Evolutionary conservation across 805 yeast genomes (phyloP).

Genomic region (Yarrowia hollandica): DNA sequence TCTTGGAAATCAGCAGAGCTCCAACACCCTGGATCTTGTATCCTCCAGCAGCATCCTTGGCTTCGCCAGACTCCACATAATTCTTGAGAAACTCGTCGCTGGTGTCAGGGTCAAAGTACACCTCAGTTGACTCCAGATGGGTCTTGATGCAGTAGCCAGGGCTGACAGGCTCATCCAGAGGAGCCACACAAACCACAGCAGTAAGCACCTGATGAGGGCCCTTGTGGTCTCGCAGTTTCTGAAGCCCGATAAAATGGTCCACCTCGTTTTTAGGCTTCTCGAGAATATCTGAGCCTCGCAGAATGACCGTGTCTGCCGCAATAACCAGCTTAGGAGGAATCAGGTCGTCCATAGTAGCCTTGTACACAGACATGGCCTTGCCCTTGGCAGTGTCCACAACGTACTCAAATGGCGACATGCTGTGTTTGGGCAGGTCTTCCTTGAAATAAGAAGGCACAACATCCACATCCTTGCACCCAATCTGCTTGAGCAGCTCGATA

Average conservation of each 20-base stretch:
- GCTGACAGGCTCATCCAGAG: slow-evolving; percentile 44
- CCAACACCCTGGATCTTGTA: slow-evolving; percentile 83
- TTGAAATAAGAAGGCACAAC: slow-evolving; percentile 68
- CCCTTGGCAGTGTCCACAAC: slow-evolving; percentile 67
- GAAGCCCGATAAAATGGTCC: slow-evolving; percentile 51
- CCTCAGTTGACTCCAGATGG: slow-evolving; percentile 48
- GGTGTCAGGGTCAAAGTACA: slow-evolving; percentile 43
- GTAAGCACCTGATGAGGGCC: slow-evolving; percentile 54
- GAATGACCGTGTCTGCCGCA: slow-evolving; percentile 80
- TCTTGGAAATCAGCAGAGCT: slow-evolving; percentile 53
- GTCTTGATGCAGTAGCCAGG: slow-evolving; percentile 47
- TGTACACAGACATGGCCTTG: slow-evolving; percentile 66
- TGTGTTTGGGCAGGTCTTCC: slow-evolving; percentile 67
- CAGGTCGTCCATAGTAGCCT: slow-evolving; percentile 43
- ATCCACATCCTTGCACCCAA: slow-evolving; percentile 42
- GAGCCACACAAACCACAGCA: slow-evolving; percentile 53
- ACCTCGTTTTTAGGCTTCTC: slow-evolving; percentile 73
- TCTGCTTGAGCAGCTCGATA: slow-evolving; percentile 61
- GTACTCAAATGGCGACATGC: slow-evolving; percentile 56
- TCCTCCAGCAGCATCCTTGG: slow-evolving; percentile 86
- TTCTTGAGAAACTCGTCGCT: slow-evolving; percentile 57
- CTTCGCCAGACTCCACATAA: slow-evolving; percentile 74
- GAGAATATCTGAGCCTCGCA: slow-evolving; percentile 57
- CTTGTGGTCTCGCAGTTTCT: slow-evolving; percentile 51
- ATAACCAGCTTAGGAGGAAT: slow-evolving; percentile 41